Base-by-base conservation (phyloP, 148 eudicot species). In the Limonium bicolor region DNA sequence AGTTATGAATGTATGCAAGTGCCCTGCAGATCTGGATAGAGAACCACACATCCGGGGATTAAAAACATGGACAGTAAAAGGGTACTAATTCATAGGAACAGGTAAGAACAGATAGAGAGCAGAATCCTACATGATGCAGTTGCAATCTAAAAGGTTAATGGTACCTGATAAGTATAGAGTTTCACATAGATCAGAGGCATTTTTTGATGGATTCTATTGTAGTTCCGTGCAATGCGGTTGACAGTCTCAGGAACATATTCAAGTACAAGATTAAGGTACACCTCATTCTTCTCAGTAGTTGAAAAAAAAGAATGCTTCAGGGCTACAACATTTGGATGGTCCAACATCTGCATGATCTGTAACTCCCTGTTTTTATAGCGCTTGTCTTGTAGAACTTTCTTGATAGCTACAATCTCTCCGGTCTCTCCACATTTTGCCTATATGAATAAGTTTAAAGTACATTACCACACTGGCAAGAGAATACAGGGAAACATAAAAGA, bases 171-270 rank as follows among this genome's bases (percentile, higher is more conserved):
- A 3, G 54, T 34, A 15, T 50, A 50, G 2, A 50, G 54, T 35
- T 50, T 36, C 15, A 50, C 41, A 23, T 36, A 35, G 27, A 50
- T 36, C 41, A 35, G 36, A 4, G 54, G 54, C 54, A 50, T 50
- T 8, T 28, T 27, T 42, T 50, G 54, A 15, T 24, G 27, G 13
- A 26, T 18, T 42, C 36, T 50, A 4, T 13, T 76, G 23, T 81
- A 70, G 56, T 80, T 80, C 63, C 72, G 76, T 15, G 73, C 57
- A 9, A 73, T 84, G 4, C 81, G 59, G 47, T 81, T 70, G 27
- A 81, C 73, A n/a, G 92, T 81, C 63, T 81, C 92, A 6, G 92
- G 80, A 5, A 80, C 84, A 57, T 72, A 80, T 36, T 80, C 90
- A 40, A 80, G 60, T 25, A 80, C 90, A 60, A 80, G 51, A 46